Evolutionary conservation across 1,139 yeast genomes (phyloP), one percentile per base, ranked within the genome.

Genomic region (Fermentozyma sake): DNA sequence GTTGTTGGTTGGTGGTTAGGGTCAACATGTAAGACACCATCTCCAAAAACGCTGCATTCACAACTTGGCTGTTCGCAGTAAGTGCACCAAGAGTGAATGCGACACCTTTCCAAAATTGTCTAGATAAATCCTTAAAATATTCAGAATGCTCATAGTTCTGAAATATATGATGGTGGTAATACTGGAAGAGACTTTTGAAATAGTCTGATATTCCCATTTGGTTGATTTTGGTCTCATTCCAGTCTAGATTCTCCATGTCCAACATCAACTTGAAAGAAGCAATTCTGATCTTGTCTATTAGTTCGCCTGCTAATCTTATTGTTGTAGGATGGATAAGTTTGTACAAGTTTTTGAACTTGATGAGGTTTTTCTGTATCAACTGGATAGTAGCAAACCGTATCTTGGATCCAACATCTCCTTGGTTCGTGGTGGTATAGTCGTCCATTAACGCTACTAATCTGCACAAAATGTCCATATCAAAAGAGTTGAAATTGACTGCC

Each of bases 371-470:
- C 1, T 38, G 32, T 6, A 79, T 46, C 4, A 74, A 46, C 6
- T 47, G 35, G 5, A 80, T 51, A 1, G 77, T 60, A 0, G 77
- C 68, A 2, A 50, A 42, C 28, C 96, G 62, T 1, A 86, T 71
- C 48, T 77, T 71, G 20, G 86, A 74, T 2, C 96, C 96, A 9
- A 80, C 84, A 51, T 81, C 91, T 11, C 91, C 91, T 48, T 76
- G 82, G 28, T 72, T 74, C 0, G 86, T 77, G 3, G 68, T 56
- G 0, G 87, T 76, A 42, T 80, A 79, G 40, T 81, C 89, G 38
- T 77, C 76, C 22, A 80, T 50, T 23, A 66, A 58, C 3, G 34
- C 20, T 3, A 58, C 31, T n/a, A 61, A 26, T 5, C 29, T 30
- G 7, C 37, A 20, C 10, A 58, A 33, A 5, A 41, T 12, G 9